These are phyloP conservation scores for Crotalaria pallida DNA, from an alignment of 306 rosid genomes.

Conservation along the genomic window DNA sequence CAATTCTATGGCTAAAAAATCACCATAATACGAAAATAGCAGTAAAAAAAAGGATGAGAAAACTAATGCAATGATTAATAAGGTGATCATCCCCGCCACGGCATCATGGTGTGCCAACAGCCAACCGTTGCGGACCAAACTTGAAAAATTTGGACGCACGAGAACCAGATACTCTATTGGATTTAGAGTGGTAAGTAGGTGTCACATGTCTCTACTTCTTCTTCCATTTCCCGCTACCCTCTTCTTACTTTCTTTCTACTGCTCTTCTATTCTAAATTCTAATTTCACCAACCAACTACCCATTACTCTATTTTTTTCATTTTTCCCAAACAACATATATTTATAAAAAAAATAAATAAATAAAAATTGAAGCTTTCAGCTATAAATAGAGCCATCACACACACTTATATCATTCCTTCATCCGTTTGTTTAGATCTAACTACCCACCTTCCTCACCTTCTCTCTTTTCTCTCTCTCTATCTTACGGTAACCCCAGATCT, in stretches of 20 bases:
- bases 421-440: slow-evolving; percentile 25
- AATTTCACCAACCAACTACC: slow-evolving; percentile 35
- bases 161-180: neutral
- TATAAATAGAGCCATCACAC: slow-evolving; percentile 35
- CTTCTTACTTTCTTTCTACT: neutral
- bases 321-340: neutral
- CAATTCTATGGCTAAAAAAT: too few relatives aligned
- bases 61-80: neutral
- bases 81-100: neutral
- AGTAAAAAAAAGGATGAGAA: too few relatives aligned
- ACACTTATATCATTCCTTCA: neutral
- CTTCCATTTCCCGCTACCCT: neutral
- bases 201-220: slow-evolving; percentile 20
- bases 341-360: too few relatives aligned
- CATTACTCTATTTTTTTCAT: neutral
- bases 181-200: slow-evolving; percentile 30
- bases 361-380: slow-evolving; percentile 9
- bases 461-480: neutral
- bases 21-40: too few relatives aligned
- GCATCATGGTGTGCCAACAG: neutral
- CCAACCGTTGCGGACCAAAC: neutral
- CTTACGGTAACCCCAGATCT: slow-evolving; percentile 39
- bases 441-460: neutral
- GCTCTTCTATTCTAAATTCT: neutral
- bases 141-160: slow-evolving; percentile 26